These are phyloP conservation scores for Pleurotus tuber-regium DNA, from an alignment of 768 basidiomycete genomes.

Conservation along the genomic window DNA sequence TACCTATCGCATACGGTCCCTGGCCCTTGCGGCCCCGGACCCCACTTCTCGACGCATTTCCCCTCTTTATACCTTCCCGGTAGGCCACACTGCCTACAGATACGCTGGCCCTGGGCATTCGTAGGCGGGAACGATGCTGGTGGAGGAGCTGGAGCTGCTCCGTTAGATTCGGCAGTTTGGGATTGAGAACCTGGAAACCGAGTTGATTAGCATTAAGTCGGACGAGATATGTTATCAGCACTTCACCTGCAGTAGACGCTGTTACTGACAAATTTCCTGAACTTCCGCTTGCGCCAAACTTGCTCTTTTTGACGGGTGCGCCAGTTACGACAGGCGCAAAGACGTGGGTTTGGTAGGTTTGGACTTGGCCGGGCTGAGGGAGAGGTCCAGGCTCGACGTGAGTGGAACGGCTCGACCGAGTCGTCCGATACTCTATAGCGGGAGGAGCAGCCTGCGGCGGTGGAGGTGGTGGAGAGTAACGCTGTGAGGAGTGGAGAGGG, in stretches of 20 bases:
- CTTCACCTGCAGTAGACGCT: too few relatives aligned
- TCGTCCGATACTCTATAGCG: not conserved
- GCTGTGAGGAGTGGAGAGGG: not conserved
- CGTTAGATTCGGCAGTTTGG: not conserved
- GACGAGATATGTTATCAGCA: too few relatives aligned
- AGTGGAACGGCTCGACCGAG: constrained; percentile 13
- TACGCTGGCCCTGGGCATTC: constrained; percentile 67
- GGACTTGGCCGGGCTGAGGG: constrained; percentile 27
- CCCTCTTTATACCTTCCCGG: constrained; percentile 79
- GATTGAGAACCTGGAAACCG: too few relatives aligned
- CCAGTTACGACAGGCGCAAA: constrained; percentile 75
- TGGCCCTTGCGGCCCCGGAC: constrained; percentile 79
- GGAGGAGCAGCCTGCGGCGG: constrained; percentile 14
- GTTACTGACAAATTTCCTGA: not conserved
- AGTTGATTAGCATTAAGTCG: too few relatives aligned
- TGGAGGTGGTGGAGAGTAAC: constrained; percentile 1
- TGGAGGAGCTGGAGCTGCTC: constrained; percentile 17
- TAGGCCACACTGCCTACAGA: constrained; percentile 73
- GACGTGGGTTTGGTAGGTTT: constrained; percentile 60
- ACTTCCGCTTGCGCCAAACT: constrained; percentile 32
- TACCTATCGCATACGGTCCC: constrained; percentile 82
- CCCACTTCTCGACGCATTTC: constrained; percentile 88
- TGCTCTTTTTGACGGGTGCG: constrained; percentile 66
- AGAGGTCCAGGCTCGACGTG: constrained; percentile 20
- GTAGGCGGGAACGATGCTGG: constrained; percentile 37